phyloP scores from a whole-genome alignment of 371 early-diverging fungal species.

The Mucor irregularis region DNA sequence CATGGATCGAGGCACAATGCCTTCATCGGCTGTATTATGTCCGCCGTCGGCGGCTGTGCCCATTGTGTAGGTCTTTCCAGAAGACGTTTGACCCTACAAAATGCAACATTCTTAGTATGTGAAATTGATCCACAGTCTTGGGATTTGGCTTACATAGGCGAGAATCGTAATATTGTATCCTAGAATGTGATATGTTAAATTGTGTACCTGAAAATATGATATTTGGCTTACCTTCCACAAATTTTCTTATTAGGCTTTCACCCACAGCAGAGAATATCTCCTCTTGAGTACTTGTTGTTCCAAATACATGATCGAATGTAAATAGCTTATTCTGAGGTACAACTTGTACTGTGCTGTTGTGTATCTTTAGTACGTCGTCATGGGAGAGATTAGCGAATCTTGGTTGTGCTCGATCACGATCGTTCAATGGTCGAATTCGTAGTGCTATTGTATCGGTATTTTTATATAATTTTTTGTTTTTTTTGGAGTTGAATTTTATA shows the following conservation, averaged over 20 bases:
- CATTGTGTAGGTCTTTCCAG: conserved; percentile 99
- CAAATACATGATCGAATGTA: conserved; percentile 40
- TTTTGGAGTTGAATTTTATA: too few relatives aligned
- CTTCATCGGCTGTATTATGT: conserved; percentile 54
- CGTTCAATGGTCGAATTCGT: conserved; percentile 33
- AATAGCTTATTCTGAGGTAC: conserved; percentile 35
- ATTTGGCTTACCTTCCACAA: conserved; percentile 22
- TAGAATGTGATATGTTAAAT: conserved; percentile 17
- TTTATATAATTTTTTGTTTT: not conserved
- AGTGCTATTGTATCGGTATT: conserved; percentile 13
- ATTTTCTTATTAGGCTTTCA: conserved; percentile 29
- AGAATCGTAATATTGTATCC: conserved; percentile 91
- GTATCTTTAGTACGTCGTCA: conserved; percentile 28
- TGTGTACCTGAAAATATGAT: too few relatives aligned
- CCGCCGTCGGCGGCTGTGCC: conserved; percentile 74
- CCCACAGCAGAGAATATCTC: conserved; percentile 29
- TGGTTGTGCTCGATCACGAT: conserved; percentile 32
- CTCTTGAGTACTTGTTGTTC: conserved; percentile 27
- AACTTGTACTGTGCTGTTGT: conserved; percentile 29
- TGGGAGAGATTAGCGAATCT: conserved; percentile 35
- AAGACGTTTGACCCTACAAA: conserved; percentile 75
- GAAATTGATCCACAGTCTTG: too few relatives aligned
- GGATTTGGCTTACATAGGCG: conserved; percentile 91
- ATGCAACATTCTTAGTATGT: not conserved
- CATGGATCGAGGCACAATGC: conserved; percentile 89